A percentile compares a stretch with the other conserved stretches of the same genome.
Conservation (phyloP, 2,329 filamentous ascomycete genomes). For the Peltaster fructicola region DNA sequence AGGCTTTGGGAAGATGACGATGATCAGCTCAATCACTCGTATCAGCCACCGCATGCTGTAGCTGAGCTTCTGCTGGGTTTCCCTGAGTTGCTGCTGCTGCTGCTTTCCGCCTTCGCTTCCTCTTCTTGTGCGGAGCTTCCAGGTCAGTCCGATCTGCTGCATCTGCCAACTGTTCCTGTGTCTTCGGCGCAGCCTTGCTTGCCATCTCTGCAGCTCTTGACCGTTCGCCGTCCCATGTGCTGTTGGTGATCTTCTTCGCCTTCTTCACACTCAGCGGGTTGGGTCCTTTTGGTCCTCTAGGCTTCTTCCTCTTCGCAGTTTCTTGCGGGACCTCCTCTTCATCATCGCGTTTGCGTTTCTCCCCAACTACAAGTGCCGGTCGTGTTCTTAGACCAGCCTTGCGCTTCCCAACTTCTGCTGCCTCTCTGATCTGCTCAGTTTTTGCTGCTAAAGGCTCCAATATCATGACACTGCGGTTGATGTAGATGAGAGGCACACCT, state of each 20-base stretch:
- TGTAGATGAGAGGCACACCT: slow-evolving; percentile 62
- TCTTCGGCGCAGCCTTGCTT: no score
- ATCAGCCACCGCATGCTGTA: no score
- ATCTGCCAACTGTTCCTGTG: no score
- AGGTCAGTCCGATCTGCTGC: no score
- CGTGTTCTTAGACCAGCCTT: slow-evolving; percentile 41
- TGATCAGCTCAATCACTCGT: no score
- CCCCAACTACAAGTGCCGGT: slow-evolving; percentile 8
- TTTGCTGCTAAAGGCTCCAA: slow-evolving; percentile 58
- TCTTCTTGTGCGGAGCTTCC: no score
- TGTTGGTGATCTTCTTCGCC: slow-evolving; percentile 46
- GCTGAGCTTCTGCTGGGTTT: no score
- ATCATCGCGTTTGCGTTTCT: slow-evolving; percentile 17
- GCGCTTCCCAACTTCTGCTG: slow-evolving; percentile 60
- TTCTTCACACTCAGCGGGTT: slow-evolving; percentile 59
- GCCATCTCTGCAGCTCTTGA: no score
- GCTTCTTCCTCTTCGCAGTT: slow-evolving; percentile 35
- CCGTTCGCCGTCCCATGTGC: no score
- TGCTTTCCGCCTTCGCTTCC: no score
- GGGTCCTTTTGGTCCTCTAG: slow-evolving; percentile 46
- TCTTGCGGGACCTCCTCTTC: slow-evolving; percentile 21
- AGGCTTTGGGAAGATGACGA: no score
- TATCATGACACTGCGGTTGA: slow-evolving; percentile 62
- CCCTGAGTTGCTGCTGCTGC: no score
- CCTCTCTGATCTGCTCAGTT: slow-evolving; percentile 44